These are phyloP conservation scores for Cymbidium sinense DNA, from an alignment of 106 monocot species.

Conservation along the genomic window DNA sequence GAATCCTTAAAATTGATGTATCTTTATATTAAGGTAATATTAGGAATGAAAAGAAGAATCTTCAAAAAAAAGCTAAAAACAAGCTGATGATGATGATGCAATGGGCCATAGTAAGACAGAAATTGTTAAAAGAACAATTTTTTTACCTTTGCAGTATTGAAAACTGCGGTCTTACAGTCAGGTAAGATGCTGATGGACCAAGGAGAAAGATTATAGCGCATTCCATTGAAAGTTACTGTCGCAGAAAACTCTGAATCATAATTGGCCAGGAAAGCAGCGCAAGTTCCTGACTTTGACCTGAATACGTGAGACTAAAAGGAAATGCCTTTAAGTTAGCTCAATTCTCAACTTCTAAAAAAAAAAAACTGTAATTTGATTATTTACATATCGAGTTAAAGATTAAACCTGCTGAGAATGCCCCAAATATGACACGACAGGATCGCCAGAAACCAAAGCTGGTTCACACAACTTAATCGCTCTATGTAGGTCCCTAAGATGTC, in stretches of 20 bases:
- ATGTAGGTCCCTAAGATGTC: slow-evolving; percentile 86
- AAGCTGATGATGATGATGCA: background rate
- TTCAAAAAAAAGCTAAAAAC: background rate
- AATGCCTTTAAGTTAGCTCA: background rate
- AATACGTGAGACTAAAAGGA: slow-evolving; percentile 53
- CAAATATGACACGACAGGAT: slow-evolving; percentile 46
- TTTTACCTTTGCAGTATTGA: slow-evolving; percentile 13
- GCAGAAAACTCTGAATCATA: slow-evolving; percentile 5
- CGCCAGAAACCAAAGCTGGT: slow-evolving; percentile 53
- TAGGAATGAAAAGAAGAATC: background rate
- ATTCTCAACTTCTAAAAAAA: background rate
- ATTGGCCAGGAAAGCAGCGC: slow-evolving; percentile 57
- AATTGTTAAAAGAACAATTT: background rate
- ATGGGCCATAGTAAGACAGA: background rate
- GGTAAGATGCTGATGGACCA: slow-evolving; percentile 20
- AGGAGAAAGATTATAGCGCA: slow-evolving; percentile 12
- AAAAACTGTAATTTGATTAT: background rate
- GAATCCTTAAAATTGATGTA: no score
- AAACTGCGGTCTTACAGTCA: slow-evolving; percentile 13
- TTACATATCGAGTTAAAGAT: background rate
- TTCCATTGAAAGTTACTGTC: slow-evolving; percentile 12
- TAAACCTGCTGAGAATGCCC: slow-evolving; percentile 65
- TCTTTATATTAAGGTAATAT: no score
- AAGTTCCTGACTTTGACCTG: slow-evolving; percentile 49
- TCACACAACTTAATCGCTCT: slow-evolving; percentile 78